Percentiles rank a stretch among this genome's conserved stretches.
Evolutionary conservation across 257 asterid species (phyloP).

Genomic region (Handroanthus guayacan): DNA sequence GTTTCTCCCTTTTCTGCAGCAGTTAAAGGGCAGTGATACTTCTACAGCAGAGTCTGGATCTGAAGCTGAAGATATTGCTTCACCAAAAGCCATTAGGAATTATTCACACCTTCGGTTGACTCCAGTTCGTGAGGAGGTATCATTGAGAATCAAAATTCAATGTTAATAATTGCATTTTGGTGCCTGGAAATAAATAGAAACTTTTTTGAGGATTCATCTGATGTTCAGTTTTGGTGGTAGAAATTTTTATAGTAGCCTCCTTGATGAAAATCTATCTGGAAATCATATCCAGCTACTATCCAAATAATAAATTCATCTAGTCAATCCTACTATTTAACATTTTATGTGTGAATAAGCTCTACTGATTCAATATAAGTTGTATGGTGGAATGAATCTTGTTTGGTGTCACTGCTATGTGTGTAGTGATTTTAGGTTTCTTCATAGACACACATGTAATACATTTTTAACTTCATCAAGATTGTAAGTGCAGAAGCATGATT

Average conservation of each 20-base stretch:
- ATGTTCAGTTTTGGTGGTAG: slow-evolving; percentile 19
- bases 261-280: neutral
- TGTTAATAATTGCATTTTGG: slow-evolving; percentile 19
- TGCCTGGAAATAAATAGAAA: neutral
- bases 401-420: slow-evolving; percentile 5
- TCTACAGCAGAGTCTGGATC: slow-evolving; percentile 99
- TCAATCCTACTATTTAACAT: neutral
- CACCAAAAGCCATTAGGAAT: slow-evolving; percentile 86
- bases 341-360: neutral
- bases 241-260: neutral
- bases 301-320: slow-evolving; percentile 14
- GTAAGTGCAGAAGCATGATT: neutral
- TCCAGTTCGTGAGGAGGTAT: slow-evolving; percentile 99
- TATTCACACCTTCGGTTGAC: slow-evolving; percentile 93
- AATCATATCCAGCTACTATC: slow-evolving; percentile 1
- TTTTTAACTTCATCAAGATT: slow-evolving; percentile 19
- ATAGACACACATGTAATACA: neutral
- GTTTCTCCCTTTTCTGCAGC: slow-evolving; percentile 38
- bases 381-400: neutral
- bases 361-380: neutral
- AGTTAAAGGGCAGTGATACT: slow-evolving; percentile 93
- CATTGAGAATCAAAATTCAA: slow-evolving; percentile 17
- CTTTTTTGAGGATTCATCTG: neutral
- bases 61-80: slow-evolving; percentile 96
- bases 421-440: neutral